phyloP scores from a whole-genome alignment of 306 rosid genomes.

The Prunus dulcis region DNA sequence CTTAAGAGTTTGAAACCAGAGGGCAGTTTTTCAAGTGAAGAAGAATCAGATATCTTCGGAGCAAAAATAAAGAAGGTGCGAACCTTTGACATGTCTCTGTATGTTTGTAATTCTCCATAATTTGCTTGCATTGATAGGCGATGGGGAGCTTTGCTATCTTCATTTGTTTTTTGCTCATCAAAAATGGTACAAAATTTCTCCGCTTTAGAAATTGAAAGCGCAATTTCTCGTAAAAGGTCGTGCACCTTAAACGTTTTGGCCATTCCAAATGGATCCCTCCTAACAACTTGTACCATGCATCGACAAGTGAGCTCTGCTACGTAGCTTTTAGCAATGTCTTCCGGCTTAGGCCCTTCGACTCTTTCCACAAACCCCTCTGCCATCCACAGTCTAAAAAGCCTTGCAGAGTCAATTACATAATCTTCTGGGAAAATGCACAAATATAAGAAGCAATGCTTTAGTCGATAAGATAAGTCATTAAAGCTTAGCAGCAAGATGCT shows the following conservation, averaged over 20 bases:
- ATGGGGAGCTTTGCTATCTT: background rate
- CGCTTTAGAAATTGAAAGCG: constrained; percentile 8
- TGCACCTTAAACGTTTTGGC: constrained; percentile 9
- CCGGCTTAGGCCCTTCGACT: background rate
- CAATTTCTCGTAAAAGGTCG: constrained; percentile 18
- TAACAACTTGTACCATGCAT: constrained; percentile 17
- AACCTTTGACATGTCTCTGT: background rate
- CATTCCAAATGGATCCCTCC: background rate
- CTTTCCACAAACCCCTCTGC: constrained; percentile 15
- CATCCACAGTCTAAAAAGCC: constrained; percentile 14
- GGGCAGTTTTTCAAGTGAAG: background rate
- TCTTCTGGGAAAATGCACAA: constrained; percentile 19
- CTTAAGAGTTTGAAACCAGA: constrained; percentile 6
- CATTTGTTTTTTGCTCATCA: background rate
- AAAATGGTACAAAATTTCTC: background rate
- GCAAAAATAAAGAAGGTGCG: background rate
- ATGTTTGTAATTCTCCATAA: background rate
- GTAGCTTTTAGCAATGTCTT: constrained; percentile 7
- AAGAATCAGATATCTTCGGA: background rate
- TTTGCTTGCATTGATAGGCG: background rate
- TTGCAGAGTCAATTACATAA: background rate
- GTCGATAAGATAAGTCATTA: background rate
- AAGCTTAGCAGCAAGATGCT: constrained; percentile 18
- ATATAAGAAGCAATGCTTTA: constrained; percentile 21
- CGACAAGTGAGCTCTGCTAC: constrained; percentile 8